phyloP scores from a whole-genome alignment of 371 early-diverging fungal genomes.

The Synchytrium microbalum region DNA sequence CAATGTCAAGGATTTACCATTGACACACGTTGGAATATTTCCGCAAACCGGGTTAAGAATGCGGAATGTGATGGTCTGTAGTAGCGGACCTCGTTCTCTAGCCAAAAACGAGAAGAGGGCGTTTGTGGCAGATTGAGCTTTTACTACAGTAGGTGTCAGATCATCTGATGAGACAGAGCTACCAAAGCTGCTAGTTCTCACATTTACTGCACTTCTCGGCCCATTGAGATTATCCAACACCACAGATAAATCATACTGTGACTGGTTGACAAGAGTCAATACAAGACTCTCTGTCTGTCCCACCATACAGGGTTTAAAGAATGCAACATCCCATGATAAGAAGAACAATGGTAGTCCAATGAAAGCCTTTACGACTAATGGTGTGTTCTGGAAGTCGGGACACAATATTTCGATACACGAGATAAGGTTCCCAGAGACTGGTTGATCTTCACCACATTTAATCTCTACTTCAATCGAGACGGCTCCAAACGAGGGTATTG shows the following conservation, averaged over 20 bases:
- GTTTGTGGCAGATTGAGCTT: slow-evolving; percentile 24
- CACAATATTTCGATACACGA: slow-evolving; percentile 43
- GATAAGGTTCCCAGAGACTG: slow-evolving; percentile 26
- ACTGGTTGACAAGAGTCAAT: slow-evolving; percentile 35
- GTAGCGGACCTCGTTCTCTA: slow-evolving; percentile 28
- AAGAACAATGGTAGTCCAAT: slow-evolving; percentile 44
- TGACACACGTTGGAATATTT: slow-evolving; percentile 20
- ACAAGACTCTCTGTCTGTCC: slow-evolving; percentile 19
- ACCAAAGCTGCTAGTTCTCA: slow-evolving; percentile 1
- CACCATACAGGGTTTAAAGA: slow-evolving; percentile 37
- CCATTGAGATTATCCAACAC: slow-evolving; percentile 18
- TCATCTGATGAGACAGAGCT: slow-evolving; percentile 22
- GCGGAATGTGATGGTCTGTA: slow-evolving; percentile 23
- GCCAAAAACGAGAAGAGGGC: slow-evolving; percentile 32
- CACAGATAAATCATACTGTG: slow-evolving; percentile 36
- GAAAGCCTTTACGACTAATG: slow-evolving; percentile 35
- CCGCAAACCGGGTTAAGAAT: slow-evolving; percentile 23
- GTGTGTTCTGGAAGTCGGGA: slow-evolving; percentile 47
- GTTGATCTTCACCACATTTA: slow-evolving; percentile 10
- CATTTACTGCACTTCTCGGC: background rate
- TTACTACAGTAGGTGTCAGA: slow-evolving; percentile 14
- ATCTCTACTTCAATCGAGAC: slow-evolving; percentile 38
- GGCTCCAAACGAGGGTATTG: slow-evolving; percentile 42
- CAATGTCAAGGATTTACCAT: slow-evolving; percentile 23
- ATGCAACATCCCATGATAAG: slow-evolving; percentile 35